Base-by-base conservation (phyloP, 1,284 basidiomycete genomes). In the Thecaphora thlaspeos region DNA sequence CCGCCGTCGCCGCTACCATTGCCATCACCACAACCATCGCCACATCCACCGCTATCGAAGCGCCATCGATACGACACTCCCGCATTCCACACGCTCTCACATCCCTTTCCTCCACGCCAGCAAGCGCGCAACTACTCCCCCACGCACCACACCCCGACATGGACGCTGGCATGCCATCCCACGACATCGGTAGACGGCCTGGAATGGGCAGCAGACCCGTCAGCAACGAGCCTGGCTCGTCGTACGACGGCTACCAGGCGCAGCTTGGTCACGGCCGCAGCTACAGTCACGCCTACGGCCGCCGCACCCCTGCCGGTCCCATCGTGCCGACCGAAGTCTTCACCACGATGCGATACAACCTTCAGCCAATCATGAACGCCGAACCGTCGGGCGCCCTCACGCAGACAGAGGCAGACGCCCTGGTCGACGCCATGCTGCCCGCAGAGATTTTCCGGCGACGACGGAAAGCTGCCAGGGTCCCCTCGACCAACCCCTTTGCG, bases 321-420 rank as follows among this genome's bases (percentile, higher is more conserved):
- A 19, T 19, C 36, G 36, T 48, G 26, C 62, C 62, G 1, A 54
- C 46, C 21, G 62, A 65, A 46, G 62, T 65, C 22, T 65, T 65
- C 22, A 65, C 62, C 41, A 65, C 62, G 18, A 60, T 65, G 62
- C 57, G 62, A 18, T 65, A 61, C 43, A 47, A 57, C 24, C 7
- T 28, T 5, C 26, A 28, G 26, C 26, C 26, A 11, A 11, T 28
- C 26, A 28, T 28, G 26, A 11, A 28, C 26, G 26, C 7, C 26
- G 11, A 5, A 11, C 7, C 26, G 26, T 30, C 21, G 3, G 43
- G 48, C 12, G 40, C 57, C 12, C 38, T 22, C 11, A 5, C 36
- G 17, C 8, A 26, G 11, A 36, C 34, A 2, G 48, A 41, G 0
- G 45, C 40, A 2, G 57, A 65, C 46, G 51, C 53, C 12, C 32